phyloP scores from a whole-genome alignment of 1,139 yeast species.

The Pichia sp. region DNA sequence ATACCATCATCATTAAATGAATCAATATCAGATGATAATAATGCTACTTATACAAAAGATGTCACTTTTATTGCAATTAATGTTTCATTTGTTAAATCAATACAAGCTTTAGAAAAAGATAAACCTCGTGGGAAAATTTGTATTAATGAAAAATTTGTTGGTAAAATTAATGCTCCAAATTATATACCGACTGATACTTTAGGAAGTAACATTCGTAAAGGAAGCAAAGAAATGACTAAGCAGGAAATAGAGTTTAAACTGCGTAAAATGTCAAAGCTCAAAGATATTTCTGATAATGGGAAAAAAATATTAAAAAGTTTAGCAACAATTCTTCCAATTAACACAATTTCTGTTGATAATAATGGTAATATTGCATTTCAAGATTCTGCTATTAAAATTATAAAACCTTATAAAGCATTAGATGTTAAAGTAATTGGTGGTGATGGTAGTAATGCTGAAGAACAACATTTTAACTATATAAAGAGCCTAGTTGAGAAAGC shows the following conservation, averaged over 20 bases:
- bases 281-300: slow-evolving; percentile 38
- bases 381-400: slow-evolving; percentile 42
- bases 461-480: slow-evolving; percentile 35
- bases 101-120: slow-evolving; percentile 40
- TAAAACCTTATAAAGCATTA: slow-evolving; percentile 44
- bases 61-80: slow-evolving; percentile 49
- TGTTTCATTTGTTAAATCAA: slow-evolving; percentile 50
- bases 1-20: slow-evolving; percentile 19
- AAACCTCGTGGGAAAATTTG: slow-evolving; percentile 16
- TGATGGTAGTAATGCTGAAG: slow-evolving; percentile 18
- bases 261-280: slow-evolving; percentile 14
- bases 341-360: slow-evolving; percentile 41
- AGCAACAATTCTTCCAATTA: slow-evolving; percentile 39
- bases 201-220: slow-evolving; percentile 19
- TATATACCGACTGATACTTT: slow-evolving; percentile 17
- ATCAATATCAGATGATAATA: slow-evolving; percentile 4
- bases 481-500: slow-evolving; percentile 50
- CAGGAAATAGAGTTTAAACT: slow-evolving; percentile 21
- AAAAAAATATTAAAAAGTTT: slow-evolving; percentile 44
- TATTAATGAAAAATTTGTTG: slow-evolving; percentile 21
- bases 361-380: slow-evolving; percentile 43
- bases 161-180: slow-evolving; percentile 18
- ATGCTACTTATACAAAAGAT: slow-evolving; percentile 5
- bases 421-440: slow-evolving; percentile 31
- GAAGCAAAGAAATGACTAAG: slow-evolving; percentile 14